Evolutionary conservation across 2,329 filamentous ascomycete species (phyloP).

Genomic region (Lojkania enalia): DNA sequence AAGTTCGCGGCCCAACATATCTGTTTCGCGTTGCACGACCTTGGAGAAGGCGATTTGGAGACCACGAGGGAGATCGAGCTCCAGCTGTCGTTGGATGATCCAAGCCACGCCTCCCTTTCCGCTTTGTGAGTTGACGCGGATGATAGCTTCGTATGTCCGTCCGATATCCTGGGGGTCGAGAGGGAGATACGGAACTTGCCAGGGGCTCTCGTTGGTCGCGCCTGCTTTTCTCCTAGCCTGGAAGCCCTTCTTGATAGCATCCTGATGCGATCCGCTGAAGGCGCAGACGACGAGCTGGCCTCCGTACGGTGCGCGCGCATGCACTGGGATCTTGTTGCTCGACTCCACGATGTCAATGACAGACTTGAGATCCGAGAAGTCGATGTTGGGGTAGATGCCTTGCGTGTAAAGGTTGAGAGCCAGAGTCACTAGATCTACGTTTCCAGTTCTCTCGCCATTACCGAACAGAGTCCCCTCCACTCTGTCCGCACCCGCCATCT

Average conservation of each 20-base stretch:
- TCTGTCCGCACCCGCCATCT: slow-evolving; percentile 94
- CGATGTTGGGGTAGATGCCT: slow-evolving; percentile 79
- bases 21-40: slow-evolving; percentile 80
- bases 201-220: slow-evolving; percentile 65
- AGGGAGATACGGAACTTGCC: slow-evolving; percentile 89
- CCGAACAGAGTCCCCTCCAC: slow-evolving; percentile 94
- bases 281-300: slow-evolving; percentile 90
- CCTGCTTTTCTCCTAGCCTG: slow-evolving; percentile 66
- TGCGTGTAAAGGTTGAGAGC: slow-evolving; percentile 95
- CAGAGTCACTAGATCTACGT: slow-evolving; percentile 91
- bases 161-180: slow-evolving; percentile 93
- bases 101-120: slow-evolving; percentile 94
- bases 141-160: slow-evolving; percentile 95
- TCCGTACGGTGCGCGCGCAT: slow-evolving; percentile 86
- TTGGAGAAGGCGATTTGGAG: slow-evolving; percentile 89
- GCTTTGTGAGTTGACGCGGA: slow-evolving; percentile 94
- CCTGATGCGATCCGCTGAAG: slow-evolving; percentile 90
- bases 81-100: slow-evolving; percentile 86
- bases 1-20: slow-evolving; percentile 80
- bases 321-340: slow-evolving; percentile 93
- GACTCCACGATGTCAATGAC: slow-evolving; percentile 89
- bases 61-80: slow-evolving; percentile 89
- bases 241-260: slow-evolving; percentile 92
- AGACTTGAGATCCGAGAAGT: slow-evolving; percentile 85
- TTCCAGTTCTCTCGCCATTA: slow-evolving; percentile 93